Base-by-base conservation (phyloP, 495 filamentous ascomycete genomes). In the Neurospora hispaniola region DNA sequence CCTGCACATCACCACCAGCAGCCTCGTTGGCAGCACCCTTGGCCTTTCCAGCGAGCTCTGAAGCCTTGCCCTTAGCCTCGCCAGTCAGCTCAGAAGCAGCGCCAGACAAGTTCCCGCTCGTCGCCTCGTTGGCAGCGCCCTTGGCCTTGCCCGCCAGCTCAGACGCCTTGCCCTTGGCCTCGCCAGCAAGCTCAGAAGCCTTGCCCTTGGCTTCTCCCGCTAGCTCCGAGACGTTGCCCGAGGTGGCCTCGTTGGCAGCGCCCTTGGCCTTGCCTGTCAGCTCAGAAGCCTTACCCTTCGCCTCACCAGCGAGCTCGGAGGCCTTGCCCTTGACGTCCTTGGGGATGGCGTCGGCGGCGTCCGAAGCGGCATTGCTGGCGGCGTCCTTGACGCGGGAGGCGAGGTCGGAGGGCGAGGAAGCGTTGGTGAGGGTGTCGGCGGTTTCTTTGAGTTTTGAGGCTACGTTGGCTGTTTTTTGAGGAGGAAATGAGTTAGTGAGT, bases 401-500 rank as follows among this genome's bases (percentile, higher is more conserved):
- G 44, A 48, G 44, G n/a, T 48, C 44, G n/a, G 44, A 9, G n/a
- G 44, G 44, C 2, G 48, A 31, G n/a, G 48, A 7, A 23, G 48
- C 48, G 11, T 62, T 27, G 54, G 70, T 44, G 39, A 80, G 71
- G 27, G 82, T 76, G 20, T 79, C 75, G 27, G 72, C 71, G 70
- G 75, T 80, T 54, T 81, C 78, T 70, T 84, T 85, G 43, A 85
- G 75, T 74, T 87, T 88, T 74, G 80, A 75, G 16, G 84, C 79
- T 16, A 82, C 80, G 70, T 79, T 82, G 73, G 84, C 86, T 88
- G 74, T 72, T 4, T 4, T 72, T 4, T 4, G 18, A 10, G 20
- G 31, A 1, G 1, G 3, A 11, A 23, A 6, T 20, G 73, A 23
- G 73, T 77, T 79, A 75, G 74, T 75, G 48, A 42, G 12, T 7